Evolutionary conservation across 192 early-diverging fungal genomes (phyloP).

Genomic region (Pilobolus umbonatus): DNA sequence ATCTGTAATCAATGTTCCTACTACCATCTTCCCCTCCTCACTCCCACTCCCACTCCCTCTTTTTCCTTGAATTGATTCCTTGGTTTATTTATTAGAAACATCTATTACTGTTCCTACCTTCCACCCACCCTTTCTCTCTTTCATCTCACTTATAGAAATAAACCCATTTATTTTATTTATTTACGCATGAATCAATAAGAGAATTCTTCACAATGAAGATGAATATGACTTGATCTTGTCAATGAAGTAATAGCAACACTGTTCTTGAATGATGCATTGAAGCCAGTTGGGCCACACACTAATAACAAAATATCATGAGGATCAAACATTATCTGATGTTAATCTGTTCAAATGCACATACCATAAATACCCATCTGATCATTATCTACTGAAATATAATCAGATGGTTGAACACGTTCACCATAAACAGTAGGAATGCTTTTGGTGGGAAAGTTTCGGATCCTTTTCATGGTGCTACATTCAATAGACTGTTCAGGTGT

Average conservation of each 20-base stretch:
- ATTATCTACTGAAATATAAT: background rate
- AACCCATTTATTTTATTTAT: too few species aligned
- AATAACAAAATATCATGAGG: background rate
- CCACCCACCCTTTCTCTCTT: too few species aligned
- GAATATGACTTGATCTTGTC: background rate
- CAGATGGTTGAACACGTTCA: background rate
- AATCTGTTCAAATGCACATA: constrained; percentile 9
- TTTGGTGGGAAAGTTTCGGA: too few species aligned
- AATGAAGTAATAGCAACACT: constrained; percentile 2
- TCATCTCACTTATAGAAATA: too few species aligned
- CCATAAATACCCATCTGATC: constrained; percentile 7
- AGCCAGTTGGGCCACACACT: constrained; percentile 28
- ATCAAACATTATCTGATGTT: background rate
- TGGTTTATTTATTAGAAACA: too few species aligned
- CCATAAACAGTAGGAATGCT: background rate
- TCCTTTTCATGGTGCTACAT: too few species aligned
- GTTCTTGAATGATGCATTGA: constrained; percentile 24
- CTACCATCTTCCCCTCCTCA: too few species aligned
- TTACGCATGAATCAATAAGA: constrained; percentile 3
- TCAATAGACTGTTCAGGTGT: background rate
- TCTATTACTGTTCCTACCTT: too few species aligned
- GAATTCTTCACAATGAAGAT: constrained; percentile 27
- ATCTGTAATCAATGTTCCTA: too few species aligned
- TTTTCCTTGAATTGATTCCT: too few species aligned
- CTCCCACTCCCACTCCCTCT: too few species aligned